Evolutionary conservation across 495 filamentous ascomycete species (phyloP).

Genomic region (Lindgomyces ingoldianus): DNA sequence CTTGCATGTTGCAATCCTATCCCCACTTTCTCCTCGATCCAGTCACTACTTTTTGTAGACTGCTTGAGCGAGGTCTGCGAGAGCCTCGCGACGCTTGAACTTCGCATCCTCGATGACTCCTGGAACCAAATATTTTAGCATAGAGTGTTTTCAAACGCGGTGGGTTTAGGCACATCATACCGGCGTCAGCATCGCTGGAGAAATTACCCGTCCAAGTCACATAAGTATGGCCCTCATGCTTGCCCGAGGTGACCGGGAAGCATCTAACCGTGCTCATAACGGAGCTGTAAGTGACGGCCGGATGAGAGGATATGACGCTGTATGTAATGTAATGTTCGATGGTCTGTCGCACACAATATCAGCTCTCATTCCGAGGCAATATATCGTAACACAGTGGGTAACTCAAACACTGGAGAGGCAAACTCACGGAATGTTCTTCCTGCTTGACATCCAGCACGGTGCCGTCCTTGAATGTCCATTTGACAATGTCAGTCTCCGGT

Average conservation of each 20-base stretch:
- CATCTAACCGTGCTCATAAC: slow-evolving; percentile 63
- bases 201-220: slow-evolving; percentile 66
- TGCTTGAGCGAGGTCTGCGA: slow-evolving; percentile 61
- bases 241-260: slow-evolving; percentile 61
- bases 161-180: no score
- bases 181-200: slow-evolving; percentile 66
- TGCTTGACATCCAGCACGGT: slow-evolving; percentile 66
- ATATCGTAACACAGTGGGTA: no score
- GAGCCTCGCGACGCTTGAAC: slow-evolving; percentile 69
- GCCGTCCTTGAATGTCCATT: slow-evolving; percentile 67
- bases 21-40: no score
- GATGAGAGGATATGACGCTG: slow-evolving; percentile 62
- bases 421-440: slow-evolving; percentile 65
- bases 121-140: slow-evolving; percentile 40
- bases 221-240: slow-evolving; percentile 61
- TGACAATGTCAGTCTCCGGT: slow-evolving; percentile 62
- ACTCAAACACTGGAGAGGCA: no score
- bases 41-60: slow-evolving; percentile 38
- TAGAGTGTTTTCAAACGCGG: no score
- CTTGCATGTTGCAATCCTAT: no score
- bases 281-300: slow-evolving; percentile 60
- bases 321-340: slow-evolving; percentile 73
- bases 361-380: neutral
- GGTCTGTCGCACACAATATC: slow-evolving; percentile 45
- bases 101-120: slow-evolving; percentile 70